Evolutionary conservation across 2,329 filamentous ascomycete genomes (phyloP), one percentile per base, ranked within the genome.

Genomic region (Aspergillus tanneri): DNA sequence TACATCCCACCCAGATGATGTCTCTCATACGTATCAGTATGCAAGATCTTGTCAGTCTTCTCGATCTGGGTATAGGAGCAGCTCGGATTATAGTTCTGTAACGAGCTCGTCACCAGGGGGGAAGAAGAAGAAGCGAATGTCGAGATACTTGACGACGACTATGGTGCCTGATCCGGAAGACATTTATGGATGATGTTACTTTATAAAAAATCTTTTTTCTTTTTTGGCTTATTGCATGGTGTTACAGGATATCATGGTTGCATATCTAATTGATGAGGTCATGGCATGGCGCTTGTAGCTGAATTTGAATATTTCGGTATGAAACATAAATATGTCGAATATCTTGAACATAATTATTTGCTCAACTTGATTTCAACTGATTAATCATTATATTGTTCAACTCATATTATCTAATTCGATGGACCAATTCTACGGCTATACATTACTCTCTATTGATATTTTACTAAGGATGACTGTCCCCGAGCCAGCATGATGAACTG

Each of bases 341-440:
- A n/a, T n/a, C n/a, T n/a, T n/a, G n/a, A 14, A 34, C 30, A 34
- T 16, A 34, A n/a, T n/a, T n/a, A n/a, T n/a, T n/a, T n/a, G n/a
- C n/a, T n/a, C n/a, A n/a, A n/a, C n/a, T n/a, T n/a, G n/a, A n/a
- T n/a, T 34, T 14, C 30, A n/a, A 34, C 18, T 14, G 1, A 2
- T 34, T 34, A 14, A 34, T n/a, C 18, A 6, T n/a, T 34, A 11
- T 16, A 34, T 5, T 34, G 18, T 34, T 34, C 10, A 14, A n/a
- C 22, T 6, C 27, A 50, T 10, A 30, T 80, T 80, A 77, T 66
- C 72, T 27, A 69, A 77, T 32, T 73, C 75, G 47, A 72, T 81
- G 9, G 71, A 82, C 48, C 77, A 80, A 57, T 61, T 83, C 24
- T 11, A 11, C 24, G 11, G 24, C 24, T 25, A 25, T 25, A 25